These are phyloP conservation scores for Phytophthora agathidicida DNA, from an alignment of 352 stramenopile genomes.

Conservation along the genomic window DNA sequence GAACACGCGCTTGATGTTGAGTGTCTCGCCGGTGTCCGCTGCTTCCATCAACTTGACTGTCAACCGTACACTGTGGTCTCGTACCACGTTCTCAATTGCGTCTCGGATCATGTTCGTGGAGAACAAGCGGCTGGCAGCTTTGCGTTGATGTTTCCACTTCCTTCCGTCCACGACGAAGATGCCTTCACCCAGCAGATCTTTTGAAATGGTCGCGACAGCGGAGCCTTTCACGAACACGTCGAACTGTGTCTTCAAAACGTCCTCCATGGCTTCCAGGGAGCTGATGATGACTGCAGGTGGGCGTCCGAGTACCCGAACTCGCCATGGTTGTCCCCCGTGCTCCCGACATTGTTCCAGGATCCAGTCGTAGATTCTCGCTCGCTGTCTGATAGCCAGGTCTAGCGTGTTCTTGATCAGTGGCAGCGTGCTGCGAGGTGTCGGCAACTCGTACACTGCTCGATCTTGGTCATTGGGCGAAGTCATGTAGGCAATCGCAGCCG, in stretches of 20 bases:
- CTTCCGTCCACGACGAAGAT: slow-evolving; percentile 77
- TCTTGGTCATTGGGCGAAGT: slow-evolving; percentile 29
- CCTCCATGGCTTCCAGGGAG: slow-evolving; percentile 49
- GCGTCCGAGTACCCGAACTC: slow-evolving; percentile 39
- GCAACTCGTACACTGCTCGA: slow-evolving; percentile 38
- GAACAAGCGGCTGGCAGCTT: slow-evolving; percentile 90
- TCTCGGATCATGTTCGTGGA: slow-evolving; percentile 62
- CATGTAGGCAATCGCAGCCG: slow-evolving; percentile 35
- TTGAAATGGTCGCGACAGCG: slow-evolving; percentile 36
- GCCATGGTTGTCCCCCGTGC: slow-evolving; percentile 49
- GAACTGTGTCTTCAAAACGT: slow-evolving; percentile 74
- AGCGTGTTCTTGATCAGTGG: slow-evolving; percentile 64
- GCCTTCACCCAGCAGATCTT: slow-evolving; percentile 74
- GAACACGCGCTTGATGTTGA: slow-evolving; percentile 63
- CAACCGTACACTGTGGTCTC: slow-evolving; percentile 43
- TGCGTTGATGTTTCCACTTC: slow-evolving; percentile 78
- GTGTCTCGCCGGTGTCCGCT: slow-evolving; percentile 4
- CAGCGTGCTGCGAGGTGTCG: slow-evolving; percentile 50
- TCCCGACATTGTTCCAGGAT: slow-evolving; percentile 55
- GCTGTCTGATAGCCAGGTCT: slow-evolving; percentile 48
- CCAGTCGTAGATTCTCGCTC: slow-evolving; percentile 65
- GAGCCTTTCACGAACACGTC: slow-evolving; percentile 74
- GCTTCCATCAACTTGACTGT: slow-evolving; percentile 25
- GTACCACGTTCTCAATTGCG: slow-evolving; percentile 53
- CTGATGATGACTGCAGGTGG: slow-evolving; percentile 49